Percentiles rank a stretch among this genome's conserved stretches.
These are phyloP conservation scores for Candida pseudoviswanathii DNA, from an alignment of 1,139 yeast species.

Conservation along the genomic window DNA sequence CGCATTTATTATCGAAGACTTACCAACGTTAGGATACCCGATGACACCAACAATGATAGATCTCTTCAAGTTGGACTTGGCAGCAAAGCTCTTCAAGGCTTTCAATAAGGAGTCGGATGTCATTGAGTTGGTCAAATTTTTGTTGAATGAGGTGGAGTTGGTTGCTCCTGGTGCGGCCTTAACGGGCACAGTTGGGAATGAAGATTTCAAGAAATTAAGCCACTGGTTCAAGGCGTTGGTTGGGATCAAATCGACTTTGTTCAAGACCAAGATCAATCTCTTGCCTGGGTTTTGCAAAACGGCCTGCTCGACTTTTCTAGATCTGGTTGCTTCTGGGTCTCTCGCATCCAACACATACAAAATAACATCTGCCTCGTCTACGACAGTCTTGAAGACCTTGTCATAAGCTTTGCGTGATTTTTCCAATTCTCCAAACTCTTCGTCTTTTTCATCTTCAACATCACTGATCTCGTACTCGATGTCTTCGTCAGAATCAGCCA, in stretches of 20 bases:
- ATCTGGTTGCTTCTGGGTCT: conserved; percentile 95
- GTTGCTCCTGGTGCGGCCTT: conserved; percentile 61
- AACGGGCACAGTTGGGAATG: conserved; percentile 91
- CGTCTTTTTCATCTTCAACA: conserved; percentile 47
- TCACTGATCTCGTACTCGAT: conserved; percentile 53
- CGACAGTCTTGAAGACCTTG: conserved; percentile 78
- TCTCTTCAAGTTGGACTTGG: conserved; percentile 81
- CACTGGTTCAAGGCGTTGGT: conserved; percentile 80
- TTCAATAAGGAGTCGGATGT: conserved; percentile 78
- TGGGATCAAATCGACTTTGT: conserved; percentile 92
- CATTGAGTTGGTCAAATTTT: conserved; percentile 68
- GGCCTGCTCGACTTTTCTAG: conserved; percentile 87
- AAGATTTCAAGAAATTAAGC: conserved; percentile 75
- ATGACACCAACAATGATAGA: conserved; percentile 95
- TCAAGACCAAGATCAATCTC: conserved; percentile 80
- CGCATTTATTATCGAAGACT: conserved; percentile 91
- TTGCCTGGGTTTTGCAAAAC: conserved; percentile 77
- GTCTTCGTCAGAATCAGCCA: conserved; percentile 44
- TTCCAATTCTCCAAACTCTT: conserved; percentile 48
- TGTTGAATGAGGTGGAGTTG: conserved; percentile 70
- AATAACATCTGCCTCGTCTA: conserved; percentile 87
- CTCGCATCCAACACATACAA: conserved; percentile 94
- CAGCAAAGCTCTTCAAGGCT: conserved; percentile 84
- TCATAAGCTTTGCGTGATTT: conserved; percentile 92
- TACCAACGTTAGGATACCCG: conserved; percentile 93